These are phyloP conservation scores for Trametes pubescens DNA, from an alignment of 1,284 basidiomycete species.

Conservation along the genomic window DNA sequence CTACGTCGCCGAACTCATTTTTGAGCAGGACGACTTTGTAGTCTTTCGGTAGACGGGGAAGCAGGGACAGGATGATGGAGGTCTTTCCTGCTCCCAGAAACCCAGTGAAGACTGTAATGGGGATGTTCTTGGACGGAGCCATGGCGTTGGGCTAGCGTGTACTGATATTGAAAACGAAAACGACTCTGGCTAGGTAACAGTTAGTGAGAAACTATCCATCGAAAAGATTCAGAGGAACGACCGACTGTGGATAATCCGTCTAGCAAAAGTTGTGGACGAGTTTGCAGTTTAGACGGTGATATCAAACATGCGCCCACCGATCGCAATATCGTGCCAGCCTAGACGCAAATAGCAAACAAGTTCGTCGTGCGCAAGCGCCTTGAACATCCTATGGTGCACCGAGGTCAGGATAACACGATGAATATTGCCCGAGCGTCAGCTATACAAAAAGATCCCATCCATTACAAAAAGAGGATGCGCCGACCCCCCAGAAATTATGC, in stretches of 20 bases:
- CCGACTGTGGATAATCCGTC: too few species aligned
- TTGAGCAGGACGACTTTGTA: slow-evolving; percentile 90
- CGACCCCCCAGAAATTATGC: slow-evolving; percentile 12
- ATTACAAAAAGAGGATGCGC: neutral
- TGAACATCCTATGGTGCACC: too few species aligned
- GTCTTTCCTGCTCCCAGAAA: slow-evolving; percentile 78
- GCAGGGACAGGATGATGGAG: slow-evolving; percentile 82
- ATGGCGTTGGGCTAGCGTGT: neutral
- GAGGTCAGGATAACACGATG: neutral
- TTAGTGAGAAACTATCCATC: too few species aligned
- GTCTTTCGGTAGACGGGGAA: slow-evolving; percentile 80
- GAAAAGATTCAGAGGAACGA: too few species aligned
- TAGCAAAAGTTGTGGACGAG: too few species aligned
- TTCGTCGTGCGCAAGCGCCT: too few species aligned
- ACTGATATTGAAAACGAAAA: neutral
- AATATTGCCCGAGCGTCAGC: too few species aligned
- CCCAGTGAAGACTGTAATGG: slow-evolving; percentile 88
- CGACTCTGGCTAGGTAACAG: neutral
- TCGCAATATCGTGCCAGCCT: too few species aligned
- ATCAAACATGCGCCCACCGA: too few species aligned
- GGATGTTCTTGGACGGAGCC: slow-evolving; percentile 53
- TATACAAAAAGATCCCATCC: too few species aligned
- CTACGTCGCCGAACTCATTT: slow-evolving; percentile 88
- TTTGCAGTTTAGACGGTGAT: too few species aligned
- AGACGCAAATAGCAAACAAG: too few species aligned